These are phyloP conservation scores for Hortiboletus rubellus DNA, from an alignment of 1,284 basidiomycete genomes.

Conservation along the genomic window DNA sequence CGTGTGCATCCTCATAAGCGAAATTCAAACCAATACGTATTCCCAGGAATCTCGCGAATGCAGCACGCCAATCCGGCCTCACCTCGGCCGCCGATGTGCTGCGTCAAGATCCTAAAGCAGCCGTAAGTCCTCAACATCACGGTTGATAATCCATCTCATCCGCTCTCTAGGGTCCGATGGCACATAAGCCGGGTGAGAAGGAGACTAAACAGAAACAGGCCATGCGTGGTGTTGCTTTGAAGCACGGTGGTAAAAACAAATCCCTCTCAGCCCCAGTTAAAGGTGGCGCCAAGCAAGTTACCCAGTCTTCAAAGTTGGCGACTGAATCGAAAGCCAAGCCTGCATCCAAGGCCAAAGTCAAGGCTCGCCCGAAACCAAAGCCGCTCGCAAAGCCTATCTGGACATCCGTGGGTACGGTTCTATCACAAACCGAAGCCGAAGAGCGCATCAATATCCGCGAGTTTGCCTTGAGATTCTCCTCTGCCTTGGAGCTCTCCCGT, in stretches of 20 bases:
- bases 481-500: slow-evolving; percentile 53
- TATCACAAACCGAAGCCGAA: slow-evolving; percentile 51
- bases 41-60: slow-evolving; percentile 39
- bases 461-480: slow-evolving; percentile 64
- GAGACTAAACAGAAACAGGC: slow-evolving; percentile 12
- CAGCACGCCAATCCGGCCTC: slow-evolving; percentile 38
- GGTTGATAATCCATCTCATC: slow-evolving; percentile 8
- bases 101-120: slow-evolving; percentile 35
- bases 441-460: slow-evolving; percentile 70
- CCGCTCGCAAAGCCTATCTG: slow-evolving; percentile 46
- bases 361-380: slow-evolving; percentile 19
- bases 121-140: slow-evolving; percentile 26
- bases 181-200: slow-evolving; percentile 29
- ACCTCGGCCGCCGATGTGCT: slow-evolving; percentile 44
- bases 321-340: slow-evolving; percentile 12
- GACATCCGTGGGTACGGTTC: slow-evolving; percentile 46
- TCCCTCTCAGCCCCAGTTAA: slow-evolving; percentile 20
- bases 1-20: slow-evolving; percentile 3
- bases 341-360: slow-evolving; percentile 15
- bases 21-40: slow-evolving; percentile 4
- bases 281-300: slow-evolving; percentile 1
- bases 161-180: slow-evolving; percentile 31
- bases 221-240: slow-evolving; percentile 6
- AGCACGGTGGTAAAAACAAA: slow-evolving; percentile 3
- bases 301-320: slow-evolving; percentile 11